A percentile compares a stretch with the other conserved stretches of the same genome.
Evolutionary conservation across 2,329 filamentous ascomycete species (phyloP).

Genomic region (Dendrostoma leiphaemia): DNA sequence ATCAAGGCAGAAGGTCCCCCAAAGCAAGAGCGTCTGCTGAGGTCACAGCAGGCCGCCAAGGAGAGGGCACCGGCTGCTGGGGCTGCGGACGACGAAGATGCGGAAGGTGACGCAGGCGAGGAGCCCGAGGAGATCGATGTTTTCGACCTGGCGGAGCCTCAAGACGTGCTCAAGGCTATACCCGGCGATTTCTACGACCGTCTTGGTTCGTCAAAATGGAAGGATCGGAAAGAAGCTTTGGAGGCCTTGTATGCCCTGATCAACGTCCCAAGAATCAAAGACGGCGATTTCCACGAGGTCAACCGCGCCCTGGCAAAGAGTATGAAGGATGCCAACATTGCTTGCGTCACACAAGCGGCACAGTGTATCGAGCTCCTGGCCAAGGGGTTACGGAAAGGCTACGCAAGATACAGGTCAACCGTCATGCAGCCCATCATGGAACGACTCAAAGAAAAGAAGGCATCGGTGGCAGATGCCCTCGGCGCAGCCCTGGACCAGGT

Average conservation of each 20-base stretch:
- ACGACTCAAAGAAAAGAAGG: slow-evolving; percentile 96
- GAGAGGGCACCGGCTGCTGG: slow-evolving; percentile 64
- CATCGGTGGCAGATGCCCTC: slow-evolving; percentile 81
- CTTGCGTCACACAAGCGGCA: slow-evolving; percentile 88
- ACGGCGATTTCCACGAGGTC: slow-evolving; percentile 83
- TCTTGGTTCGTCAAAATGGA: slow-evolving; percentile 92
- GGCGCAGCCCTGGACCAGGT: slow-evolving; percentile 77
- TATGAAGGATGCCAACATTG: slow-evolving; percentile 99
- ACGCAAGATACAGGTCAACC: slow-evolving; percentile 74
- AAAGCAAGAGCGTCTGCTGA: slow-evolving; percentile 85
- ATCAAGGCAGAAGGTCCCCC: slow-evolving; percentile 83
- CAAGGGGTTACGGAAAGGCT: slow-evolving; percentile 76
- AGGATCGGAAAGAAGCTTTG: slow-evolving; percentile 91
- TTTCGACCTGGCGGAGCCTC: slow-evolving; percentile 79
- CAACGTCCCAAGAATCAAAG: slow-evolving; percentile 88
- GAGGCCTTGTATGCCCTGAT: slow-evolving; percentile 75
- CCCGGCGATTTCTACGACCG: slow-evolving; percentile 80
- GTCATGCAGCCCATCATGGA: slow-evolving; percentile 93
- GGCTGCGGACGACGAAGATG: slow-evolving; percentile 58
- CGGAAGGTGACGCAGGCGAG: slow-evolving; percentile 54
- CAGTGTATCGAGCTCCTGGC: slow-evolving; percentile 89
- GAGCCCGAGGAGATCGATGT: slow-evolving; percentile 73
- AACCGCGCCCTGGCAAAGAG: slow-evolving; percentile 83
- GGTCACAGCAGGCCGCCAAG: slow-evolving; percentile 83
- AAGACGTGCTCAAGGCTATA: slow-evolving; percentile 81